Evolutionary conservation across 2,329 filamentous ascomycete genomes (phyloP).

Genomic region (Hyphodiscus sp.): DNA sequence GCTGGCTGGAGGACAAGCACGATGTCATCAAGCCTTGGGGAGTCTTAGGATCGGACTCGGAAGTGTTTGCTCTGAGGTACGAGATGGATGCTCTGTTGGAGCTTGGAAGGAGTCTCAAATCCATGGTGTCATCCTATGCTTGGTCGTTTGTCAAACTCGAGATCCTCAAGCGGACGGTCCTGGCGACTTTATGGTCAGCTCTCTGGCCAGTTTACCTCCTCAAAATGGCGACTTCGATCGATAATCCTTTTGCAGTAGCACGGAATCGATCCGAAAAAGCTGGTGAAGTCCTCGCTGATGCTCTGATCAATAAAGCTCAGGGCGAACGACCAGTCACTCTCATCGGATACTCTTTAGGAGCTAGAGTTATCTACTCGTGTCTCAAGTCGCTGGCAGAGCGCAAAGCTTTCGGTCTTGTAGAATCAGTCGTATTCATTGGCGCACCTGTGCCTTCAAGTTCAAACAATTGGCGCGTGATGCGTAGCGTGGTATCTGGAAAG

Average conservation of each 20-base stretch:
- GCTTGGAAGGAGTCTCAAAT: conserved; percentile 66
- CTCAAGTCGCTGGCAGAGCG: conserved; percentile 53
- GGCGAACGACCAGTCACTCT: conserved; percentile 57
- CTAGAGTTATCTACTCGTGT: conserved; percentile 58
- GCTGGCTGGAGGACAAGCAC: conserved; percentile 70
- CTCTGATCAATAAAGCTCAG: conserved; percentile 69
- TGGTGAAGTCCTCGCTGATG: conserved; percentile 55
- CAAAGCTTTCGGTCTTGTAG: conserved; percentile 57
- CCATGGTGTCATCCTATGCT: conserved; percentile 55
- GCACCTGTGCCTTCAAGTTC: conserved; percentile 68
- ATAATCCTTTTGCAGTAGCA: conserved; percentile 57
- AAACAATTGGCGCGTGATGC: conserved; percentile 69
- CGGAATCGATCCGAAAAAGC: conserved; percentile 54
- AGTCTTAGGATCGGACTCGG: conserved; percentile 61
- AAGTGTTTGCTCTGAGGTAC: conserved; percentile 79
- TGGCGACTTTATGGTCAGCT: conserved; percentile 37
- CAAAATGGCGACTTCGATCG: conserved; percentile 46
- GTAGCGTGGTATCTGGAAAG: conserved; percentile 72
- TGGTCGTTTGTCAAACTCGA: conserved; percentile 55
- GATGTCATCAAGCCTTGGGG: conserved; percentile 78
- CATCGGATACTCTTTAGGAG: conserved; percentile 55
- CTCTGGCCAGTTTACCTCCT: conserved; percentile 44
- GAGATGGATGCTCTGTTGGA: conserved; percentile 72
- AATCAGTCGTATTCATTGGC: conserved; percentile 71
- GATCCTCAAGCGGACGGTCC: conserved; percentile 51